Evolutionary conservation across 805 yeast species (phyloP).

Genomic region (Kuraishia floccosa): DNA sequence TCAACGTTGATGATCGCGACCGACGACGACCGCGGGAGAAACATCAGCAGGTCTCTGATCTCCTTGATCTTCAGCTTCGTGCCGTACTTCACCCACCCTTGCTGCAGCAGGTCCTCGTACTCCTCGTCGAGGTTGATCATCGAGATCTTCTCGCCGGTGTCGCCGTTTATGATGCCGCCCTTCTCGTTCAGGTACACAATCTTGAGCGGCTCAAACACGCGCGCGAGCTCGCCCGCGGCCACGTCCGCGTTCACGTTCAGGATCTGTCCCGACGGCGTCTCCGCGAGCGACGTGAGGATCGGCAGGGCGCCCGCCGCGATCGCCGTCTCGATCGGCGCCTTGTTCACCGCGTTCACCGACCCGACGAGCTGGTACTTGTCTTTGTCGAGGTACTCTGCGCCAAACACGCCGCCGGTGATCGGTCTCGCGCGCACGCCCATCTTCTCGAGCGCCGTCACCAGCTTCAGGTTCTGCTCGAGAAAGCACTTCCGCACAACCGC

Average conservation of each 20-base stretch:
- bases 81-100: conserved; percentile 98
- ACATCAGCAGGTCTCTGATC: conserved; percentile 87
- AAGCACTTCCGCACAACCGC: conserved; percentile 91
- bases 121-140: conserved; percentile 94
- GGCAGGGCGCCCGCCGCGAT: conserved; percentile 96
- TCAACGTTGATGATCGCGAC: conserved; percentile 95
- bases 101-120: conserved; percentile 80
- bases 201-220: conserved; percentile 94
- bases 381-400: conserved; percentile 84
- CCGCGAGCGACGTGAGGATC: conserved; percentile 91
- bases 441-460: conserved; percentile 91
- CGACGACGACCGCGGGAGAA: conserved; percentile 91
- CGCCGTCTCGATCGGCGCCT: conserved; percentile 84
- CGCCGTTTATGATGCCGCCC: conserved; percentile 94
- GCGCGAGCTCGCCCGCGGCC: conserved; percentile 96
- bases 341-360: conserved; percentile 74
- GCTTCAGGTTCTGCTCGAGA: conserved; percentile 86
- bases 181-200: conserved; percentile 94
- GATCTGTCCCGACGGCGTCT: conserved; percentile 93
- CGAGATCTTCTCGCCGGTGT: conserved; percentile 80
- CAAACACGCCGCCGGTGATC: conserved; percentile 94
- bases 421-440: conserved; percentile 98
- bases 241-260: conserved; percentile 97
- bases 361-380: conserved; percentile 92
- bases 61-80: conserved; percentile 95